Conservation (phyloP, 352 stramenopile species). For the Saprolegnia parasitica region DNA sequence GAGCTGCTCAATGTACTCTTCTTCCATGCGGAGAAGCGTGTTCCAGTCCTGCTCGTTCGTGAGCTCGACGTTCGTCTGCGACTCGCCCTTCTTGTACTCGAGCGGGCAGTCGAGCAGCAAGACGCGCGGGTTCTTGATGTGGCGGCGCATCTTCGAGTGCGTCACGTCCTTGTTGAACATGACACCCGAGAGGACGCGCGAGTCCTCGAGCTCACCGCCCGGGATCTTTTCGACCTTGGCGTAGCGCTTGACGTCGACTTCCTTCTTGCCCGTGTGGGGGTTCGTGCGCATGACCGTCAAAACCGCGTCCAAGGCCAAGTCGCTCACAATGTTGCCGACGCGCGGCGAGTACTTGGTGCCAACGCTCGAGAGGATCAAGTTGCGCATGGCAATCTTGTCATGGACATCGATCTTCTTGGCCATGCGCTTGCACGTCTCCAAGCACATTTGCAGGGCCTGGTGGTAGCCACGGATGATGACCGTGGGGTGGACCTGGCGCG, state of each 20-base stretch:
- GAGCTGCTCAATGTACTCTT: constrained; percentile 99
- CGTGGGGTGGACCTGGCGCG: constrained; percentile 96
- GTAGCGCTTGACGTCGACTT: constrained; percentile 99
- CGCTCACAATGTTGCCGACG: constrained; percentile 95
- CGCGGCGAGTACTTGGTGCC: constrained; percentile 98
- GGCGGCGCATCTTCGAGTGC: constrained; percentile 98
- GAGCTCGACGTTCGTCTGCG: constrained; percentile 97
- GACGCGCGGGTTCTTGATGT: constrained; percentile 98
- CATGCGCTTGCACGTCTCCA: constrained; percentile 93
- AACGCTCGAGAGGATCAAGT: constrained; percentile 95
- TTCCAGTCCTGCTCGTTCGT: constrained; percentile 99
- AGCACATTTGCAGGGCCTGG: constrained; percentile 68
- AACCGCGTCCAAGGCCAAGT: constrained; percentile 96
- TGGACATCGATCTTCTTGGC: constrained; percentile 92
- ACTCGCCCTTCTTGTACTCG: constrained; percentile 99
- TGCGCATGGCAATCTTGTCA: constrained; percentile 93
- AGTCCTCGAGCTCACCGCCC: constrained; percentile 94
- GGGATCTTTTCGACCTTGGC: constrained; percentile 99
- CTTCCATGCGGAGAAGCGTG: constrained; percentile 96
- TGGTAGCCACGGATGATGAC: constrained; percentile 97
- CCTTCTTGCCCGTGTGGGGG: constrained; percentile 78
- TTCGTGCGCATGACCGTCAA: constrained; percentile 90
- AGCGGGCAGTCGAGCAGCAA: constrained; percentile 98
- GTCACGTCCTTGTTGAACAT: constrained; percentile 99
- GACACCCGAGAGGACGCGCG: constrained; percentile 94